phyloP scores from a whole-genome alignment of 2,329 filamentous ascomycete genomes.

The Periconia digitata region DNA sequence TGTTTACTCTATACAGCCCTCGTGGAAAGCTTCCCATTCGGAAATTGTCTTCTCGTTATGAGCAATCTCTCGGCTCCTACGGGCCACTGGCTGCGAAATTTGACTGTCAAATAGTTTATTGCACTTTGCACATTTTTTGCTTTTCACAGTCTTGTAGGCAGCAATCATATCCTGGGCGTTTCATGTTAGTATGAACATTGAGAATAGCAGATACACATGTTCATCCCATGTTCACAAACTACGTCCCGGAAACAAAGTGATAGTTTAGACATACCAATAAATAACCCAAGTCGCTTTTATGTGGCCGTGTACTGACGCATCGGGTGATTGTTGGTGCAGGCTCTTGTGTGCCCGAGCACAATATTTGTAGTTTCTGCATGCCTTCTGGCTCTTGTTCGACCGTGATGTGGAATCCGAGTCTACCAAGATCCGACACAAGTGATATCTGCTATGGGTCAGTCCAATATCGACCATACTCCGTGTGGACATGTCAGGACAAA shows the following conservation, averaged over 20 bases:
- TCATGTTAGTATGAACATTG: conserved; percentile 13
- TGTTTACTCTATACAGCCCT: conserved; percentile 30
- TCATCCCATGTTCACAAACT: background rate
- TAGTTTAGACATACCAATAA: conserved; percentile 32
- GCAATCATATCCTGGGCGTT: conserved; percentile 41
- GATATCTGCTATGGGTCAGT: conserved; percentile 18
- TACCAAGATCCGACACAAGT: conserved; percentile 26
- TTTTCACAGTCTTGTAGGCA: conserved; percentile 39
- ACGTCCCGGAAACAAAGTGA: too few species aligned
- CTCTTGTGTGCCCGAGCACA: conserved; percentile 33
- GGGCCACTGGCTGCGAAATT: conserved; percentile 29
- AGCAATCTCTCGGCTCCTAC: conserved; percentile 29
- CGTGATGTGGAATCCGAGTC: conserved; percentile 29
- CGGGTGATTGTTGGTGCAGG: conserved; percentile 33
- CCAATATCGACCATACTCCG: too few species aligned
- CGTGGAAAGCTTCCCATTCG: conserved; percentile 42
- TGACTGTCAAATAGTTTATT: conserved; percentile 28
- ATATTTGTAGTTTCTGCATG: conserved; percentile 27
- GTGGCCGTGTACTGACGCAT: conserved; percentile 36
- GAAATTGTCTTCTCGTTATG: conserved; percentile 19
- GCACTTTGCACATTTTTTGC: conserved; percentile 36
- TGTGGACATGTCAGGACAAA: conserved; percentile 12
- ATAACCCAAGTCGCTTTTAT: conserved; percentile 32
- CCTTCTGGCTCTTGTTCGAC: conserved; percentile 30
- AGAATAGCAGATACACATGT: background rate